phyloP scores from a whole-genome alignment of 108 stramenopile genomes.

The Epipyxis sp. region DNA sequence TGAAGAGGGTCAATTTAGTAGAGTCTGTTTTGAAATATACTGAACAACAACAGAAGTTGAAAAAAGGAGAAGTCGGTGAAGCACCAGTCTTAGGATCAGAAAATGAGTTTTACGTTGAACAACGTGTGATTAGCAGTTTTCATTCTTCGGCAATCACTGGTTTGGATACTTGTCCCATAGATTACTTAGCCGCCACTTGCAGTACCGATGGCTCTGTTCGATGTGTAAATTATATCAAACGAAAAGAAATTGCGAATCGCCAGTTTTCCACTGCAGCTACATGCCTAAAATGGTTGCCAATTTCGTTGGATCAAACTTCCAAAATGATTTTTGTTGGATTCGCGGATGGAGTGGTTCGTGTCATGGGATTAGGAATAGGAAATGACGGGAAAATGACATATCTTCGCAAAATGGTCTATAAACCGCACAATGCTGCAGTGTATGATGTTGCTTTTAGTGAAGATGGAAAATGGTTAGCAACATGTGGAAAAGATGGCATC shows the following conservation, averaged over 20 bases:
- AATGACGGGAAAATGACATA: neutral
- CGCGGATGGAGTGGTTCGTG: slow-evolving; percentile 56
- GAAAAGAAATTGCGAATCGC: slow-evolving; percentile 26
- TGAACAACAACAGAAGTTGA: neutral
- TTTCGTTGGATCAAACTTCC: neutral
- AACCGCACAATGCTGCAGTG: slow-evolving; percentile 57
- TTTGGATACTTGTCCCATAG: slow-evolving; percentile 43
- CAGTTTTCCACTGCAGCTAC: slow-evolving; percentile 35
- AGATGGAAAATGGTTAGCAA: slow-evolving; percentile 49
- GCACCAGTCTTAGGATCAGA: neutral
- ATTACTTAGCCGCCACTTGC: slow-evolving; percentile 49
- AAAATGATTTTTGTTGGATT: slow-evolving; percentile 44
- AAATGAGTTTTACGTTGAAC: neutral
- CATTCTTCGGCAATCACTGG: slow-evolving; percentile 52
- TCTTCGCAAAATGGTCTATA: slow-evolving; percentile 33
- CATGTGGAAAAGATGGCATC: slow-evolving; percentile 49
- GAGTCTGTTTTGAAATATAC: neutral
- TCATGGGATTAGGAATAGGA: slow-evolving; percentile 35
- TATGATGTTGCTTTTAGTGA: slow-evolving; percentile 39
- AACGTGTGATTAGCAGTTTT: neutral
- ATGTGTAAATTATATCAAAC: slow-evolving; percentile 49
- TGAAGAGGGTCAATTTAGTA: neutral
- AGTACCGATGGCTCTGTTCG: slow-evolving; percentile 54
- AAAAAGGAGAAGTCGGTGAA: neutral
- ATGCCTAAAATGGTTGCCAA: slow-evolving; percentile 36